These are phyloP conservation scores for Phytophthora palmivora DNA, from an alignment of 352 stramenopile genomes.

Conservation along the genomic window DNA sequence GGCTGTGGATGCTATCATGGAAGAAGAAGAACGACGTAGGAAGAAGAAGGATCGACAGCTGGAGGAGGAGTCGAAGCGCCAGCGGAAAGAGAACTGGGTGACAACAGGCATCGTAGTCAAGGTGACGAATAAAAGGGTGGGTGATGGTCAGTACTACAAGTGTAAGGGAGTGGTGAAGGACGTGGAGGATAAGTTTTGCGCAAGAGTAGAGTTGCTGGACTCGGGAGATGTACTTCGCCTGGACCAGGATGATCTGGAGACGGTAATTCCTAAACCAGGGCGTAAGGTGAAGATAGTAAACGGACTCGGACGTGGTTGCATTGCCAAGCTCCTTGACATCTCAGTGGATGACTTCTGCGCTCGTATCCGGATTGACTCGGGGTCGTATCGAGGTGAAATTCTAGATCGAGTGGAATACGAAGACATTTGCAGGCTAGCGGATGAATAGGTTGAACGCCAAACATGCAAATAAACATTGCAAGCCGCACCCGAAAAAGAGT, in stretches of 20 bases:
- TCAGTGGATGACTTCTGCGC: constrained; percentile 72
- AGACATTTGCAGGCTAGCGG: constrained; percentile 78
- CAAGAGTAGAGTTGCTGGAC: constrained; percentile 84
- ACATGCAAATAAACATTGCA: not conserved
- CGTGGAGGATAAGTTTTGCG: constrained; percentile 85
- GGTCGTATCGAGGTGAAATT: constrained; percentile 63
- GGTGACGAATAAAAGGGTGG: constrained; percentile 94
- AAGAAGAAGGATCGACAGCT: constrained; percentile 43
- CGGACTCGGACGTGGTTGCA: constrained; percentile 57
- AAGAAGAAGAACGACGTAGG: constrained; percentile 59
- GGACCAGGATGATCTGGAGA: constrained; percentile 92
- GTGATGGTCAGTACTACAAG: constrained; percentile 90
- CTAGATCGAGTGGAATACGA: constrained; percentile 85
- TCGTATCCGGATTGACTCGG: constrained; percentile 69
- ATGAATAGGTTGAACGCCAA: constrained; percentile 35
- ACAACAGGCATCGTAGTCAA: constrained; percentile 93
- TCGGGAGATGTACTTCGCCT: constrained; percentile 82
- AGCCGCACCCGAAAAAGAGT: not conserved
- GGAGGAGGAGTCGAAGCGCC: constrained; percentile 46
- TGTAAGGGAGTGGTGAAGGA: constrained; percentile 81
- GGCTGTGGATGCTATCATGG: constrained; percentile 65
- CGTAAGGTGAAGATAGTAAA: constrained; percentile 83
- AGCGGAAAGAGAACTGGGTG: constrained; percentile 92
- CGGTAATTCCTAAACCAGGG: constrained; percentile 83
- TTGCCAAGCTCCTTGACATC: constrained; percentile 79